phyloP scores from a whole-genome alignment of 192 early-diverging fungal species.

The Entophlyctis helioformis region DNA sequence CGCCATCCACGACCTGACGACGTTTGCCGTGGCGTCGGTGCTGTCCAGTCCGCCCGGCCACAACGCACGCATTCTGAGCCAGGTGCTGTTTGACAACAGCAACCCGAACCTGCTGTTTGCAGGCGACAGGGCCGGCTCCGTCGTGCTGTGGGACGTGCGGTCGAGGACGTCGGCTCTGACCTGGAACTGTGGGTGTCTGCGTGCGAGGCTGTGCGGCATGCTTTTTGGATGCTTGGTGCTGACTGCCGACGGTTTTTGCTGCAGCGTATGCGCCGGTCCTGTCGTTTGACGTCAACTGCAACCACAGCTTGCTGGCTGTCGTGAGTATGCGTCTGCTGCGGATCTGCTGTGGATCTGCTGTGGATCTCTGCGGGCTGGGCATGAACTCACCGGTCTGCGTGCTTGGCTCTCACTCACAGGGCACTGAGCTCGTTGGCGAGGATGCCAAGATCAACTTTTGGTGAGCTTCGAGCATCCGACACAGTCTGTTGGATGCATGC shows the following conservation, averaged over 20 bases:
- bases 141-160: constrained; percentile 21
- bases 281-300: constrained; percentile 18
- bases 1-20: no score
- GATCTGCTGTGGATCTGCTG: background rate
- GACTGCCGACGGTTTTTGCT: background rate
- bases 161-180: constrained; percentile 1
- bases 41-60: no score
- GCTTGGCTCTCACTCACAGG: no score
- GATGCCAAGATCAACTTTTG: constrained; percentile 29
- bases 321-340: constrained; percentile 16
- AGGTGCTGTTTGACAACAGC: constrained; percentile 14
- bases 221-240: background rate
- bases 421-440: constrained; percentile 22
- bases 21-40: no score
- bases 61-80: no score
- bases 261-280: constrained; percentile 17
- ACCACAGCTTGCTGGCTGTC: constrained; percentile 20
- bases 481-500: background rate
- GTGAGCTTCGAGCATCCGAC: constrained; percentile 2
- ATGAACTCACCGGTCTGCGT: no score
- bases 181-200: background rate
- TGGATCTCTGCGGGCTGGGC: constrained; percentile 10
- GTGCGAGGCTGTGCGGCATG: background rate
- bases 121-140: constrained; percentile 5
- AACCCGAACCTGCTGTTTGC: constrained; percentile 6